Conservation (phyloP, 176 grass and related monocot genomes). For the Tillandsia fasciculata region DNA sequence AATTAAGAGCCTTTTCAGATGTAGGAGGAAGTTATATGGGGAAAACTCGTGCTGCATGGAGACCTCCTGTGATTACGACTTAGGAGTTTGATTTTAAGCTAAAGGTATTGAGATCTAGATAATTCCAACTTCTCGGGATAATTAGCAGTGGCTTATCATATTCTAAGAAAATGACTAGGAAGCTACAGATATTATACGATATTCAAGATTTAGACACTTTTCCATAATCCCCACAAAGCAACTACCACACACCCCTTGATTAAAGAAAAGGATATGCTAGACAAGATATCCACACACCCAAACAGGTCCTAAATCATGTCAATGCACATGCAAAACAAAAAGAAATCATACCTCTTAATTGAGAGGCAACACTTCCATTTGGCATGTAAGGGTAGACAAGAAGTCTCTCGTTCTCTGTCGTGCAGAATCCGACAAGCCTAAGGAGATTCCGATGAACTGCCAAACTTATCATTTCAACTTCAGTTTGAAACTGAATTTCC, state of each 20-base stretch:
- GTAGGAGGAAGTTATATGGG: too few species aligned
- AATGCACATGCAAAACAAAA: neutral
- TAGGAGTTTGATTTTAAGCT: too few species aligned
- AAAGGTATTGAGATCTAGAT: too few species aligned
- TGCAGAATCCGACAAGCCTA: slow-evolving; percentile 52
- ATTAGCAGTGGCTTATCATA: too few species aligned
- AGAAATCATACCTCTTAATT: slow-evolving; percentile 51
- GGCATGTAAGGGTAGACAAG: slow-evolving; percentile 84
- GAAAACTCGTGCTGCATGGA: too few species aligned
- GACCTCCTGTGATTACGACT: too few species aligned
- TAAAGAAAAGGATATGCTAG: neutral
- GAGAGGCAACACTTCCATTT: slow-evolving; percentile 79
- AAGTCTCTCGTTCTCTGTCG: slow-evolving; percentile 48
- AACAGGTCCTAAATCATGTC: slow-evolving; percentile 1
- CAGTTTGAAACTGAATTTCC: slow-evolving; percentile 65
- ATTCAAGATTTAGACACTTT: slow-evolving; percentile 14
- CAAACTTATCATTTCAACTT: slow-evolving; percentile 83
- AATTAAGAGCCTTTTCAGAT: too few species aligned
- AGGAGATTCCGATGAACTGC: slow-evolving; percentile 76
- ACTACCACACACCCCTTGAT: too few species aligned
- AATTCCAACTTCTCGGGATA: too few species aligned
- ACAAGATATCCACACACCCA: neutral
- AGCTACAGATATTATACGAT: neutral
- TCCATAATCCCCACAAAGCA: too few species aligned
- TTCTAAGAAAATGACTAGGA: too few species aligned